phyloP scores from a whole-genome alignment of 2,329 filamentous ascomycete species.

The Chrysoporthe austroafricana region DNA sequence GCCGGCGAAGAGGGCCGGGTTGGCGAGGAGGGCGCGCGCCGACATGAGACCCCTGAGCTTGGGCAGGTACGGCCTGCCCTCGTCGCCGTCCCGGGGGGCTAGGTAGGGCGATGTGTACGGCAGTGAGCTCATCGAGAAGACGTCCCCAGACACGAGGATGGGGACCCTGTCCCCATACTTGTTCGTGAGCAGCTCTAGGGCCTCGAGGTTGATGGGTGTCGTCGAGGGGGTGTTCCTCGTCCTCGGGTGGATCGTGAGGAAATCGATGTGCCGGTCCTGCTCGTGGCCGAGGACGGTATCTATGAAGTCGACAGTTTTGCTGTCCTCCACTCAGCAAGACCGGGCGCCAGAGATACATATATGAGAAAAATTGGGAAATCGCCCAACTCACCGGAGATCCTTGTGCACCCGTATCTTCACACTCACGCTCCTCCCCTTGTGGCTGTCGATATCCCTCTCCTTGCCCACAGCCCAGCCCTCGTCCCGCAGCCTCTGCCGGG shows the following conservation, averaged over 20 bases:
- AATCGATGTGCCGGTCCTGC: conserved; percentile 61
- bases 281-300: conserved; percentile 61
- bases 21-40: conserved; percentile 68
- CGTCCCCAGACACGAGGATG: conserved; percentile 70
- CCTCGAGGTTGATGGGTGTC: conserved; percentile 63
- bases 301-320: conserved; percentile 64
- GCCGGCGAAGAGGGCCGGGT: conserved; percentile 68
- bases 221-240: conserved; percentile 63
- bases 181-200: conserved; percentile 59
- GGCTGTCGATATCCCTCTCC: conserved; percentile 47
- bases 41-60: conserved; percentile 69
- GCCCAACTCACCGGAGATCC: conserved; percentile 55
- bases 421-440: conserved; percentile 62
- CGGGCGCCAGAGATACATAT: neutral
- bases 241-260: conserved; percentile 72
- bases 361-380: neutral
- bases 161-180: conserved; percentile 60
- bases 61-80: conserved; percentile 41
- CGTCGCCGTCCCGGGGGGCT: conserved; percentile 32
- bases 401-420: conserved; percentile 73
- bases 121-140: conserved; percentile 60
- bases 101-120: conserved; percentile 47
- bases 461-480: conserved; percentile 58
- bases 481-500: conserved; percentile 52
- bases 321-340: conserved; percentile 29